These are phyloP conservation scores for Kuraishia piskuri DNA, from an alignment of 805 yeast genomes.

Conservation along the genomic window DNA sequence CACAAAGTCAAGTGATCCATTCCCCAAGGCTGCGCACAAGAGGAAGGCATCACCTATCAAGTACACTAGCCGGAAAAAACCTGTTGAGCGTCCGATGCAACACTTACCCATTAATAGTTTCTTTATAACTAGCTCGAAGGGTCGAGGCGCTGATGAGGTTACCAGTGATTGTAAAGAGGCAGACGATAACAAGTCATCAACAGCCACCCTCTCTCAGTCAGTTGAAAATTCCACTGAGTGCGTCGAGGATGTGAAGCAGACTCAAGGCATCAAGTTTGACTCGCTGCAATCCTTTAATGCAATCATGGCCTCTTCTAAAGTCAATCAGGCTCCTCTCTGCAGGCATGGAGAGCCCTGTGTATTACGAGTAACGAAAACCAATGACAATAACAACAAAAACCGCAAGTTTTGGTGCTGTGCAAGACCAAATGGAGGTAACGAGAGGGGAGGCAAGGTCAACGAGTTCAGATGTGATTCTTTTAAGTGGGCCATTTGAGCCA, in stretches of 20 bases:
- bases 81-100: not conserved
- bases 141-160: not conserved
- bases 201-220: not conserved
- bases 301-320: not conserved
- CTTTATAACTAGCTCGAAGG: not conserved
- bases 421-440: slow-evolving; percentile 17
- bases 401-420: slow-evolving; percentile 48
- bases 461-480: not conserved
- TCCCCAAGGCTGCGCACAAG: not conserved
- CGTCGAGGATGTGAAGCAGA: not conserved
- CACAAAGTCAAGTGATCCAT: not conserved
- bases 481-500: not conserved
- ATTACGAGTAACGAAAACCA: slow-evolving; percentile 34
- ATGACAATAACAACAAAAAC: slow-evolving; percentile 30
- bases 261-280: not conserved
- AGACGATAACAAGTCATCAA: not conserved
- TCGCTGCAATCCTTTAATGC: not conserved
- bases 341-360: slow-evolving; percentile 38
- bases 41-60: not conserved
- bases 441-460: not conserved
- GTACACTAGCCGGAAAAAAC: slow-evolving; percentile 3
- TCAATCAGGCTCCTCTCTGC: slow-evolving; percentile 29
- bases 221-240: not conserved
- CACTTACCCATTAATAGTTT: not conserved
- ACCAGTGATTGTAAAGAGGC: not conserved